A percentile compares a stretch with the other conserved stretches of the same genome.
Evolutionary conservation across 768 basidiomycete species (phyloP).

Genomic region (Boletus subcaerulescens): DNA sequence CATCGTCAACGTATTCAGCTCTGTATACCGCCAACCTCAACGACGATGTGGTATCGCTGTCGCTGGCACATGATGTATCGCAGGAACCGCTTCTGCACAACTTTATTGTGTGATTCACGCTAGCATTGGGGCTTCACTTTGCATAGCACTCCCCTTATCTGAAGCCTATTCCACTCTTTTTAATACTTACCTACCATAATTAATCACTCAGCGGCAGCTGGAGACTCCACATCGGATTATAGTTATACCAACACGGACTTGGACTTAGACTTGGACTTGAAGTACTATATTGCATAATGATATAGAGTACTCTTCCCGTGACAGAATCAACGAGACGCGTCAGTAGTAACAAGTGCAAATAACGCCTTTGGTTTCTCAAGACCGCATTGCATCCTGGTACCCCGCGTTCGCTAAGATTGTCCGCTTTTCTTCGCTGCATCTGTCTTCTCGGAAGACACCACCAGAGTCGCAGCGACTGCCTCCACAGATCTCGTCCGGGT

Average conservation of each 20-base stretch:
- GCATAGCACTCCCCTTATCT: background rate
- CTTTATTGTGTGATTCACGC: constrained; percentile 14
- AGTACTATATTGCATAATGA: no score
- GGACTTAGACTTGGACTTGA: no score
- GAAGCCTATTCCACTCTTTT: constrained; percentile 4
- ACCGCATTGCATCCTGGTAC: background rate
- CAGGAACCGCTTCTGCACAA: constrained; percentile 15
- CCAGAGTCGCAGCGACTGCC: background rate
- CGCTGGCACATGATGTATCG: constrained; percentile 5
- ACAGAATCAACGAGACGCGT: constrained; percentile 13
- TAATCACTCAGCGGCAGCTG: background rate
- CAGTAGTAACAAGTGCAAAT: constrained; percentile 26
- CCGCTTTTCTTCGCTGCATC: constrained; percentile 12
- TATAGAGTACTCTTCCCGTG: no score
- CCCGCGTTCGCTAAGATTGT: constrained; percentile 15
- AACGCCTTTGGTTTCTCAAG: constrained; percentile 17
- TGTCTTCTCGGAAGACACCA: constrained; percentile 4
- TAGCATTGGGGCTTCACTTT: background rate
- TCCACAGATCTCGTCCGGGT: constrained; percentile 3
- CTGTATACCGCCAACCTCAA: constrained; percentile 9
- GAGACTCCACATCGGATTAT: background rate
- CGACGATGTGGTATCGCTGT: constrained; percentile 6
- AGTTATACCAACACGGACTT: background rate
- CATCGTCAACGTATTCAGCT: constrained; percentile 23
- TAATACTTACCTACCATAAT: background rate